Evolutionary conservation across 257 asterid species (phyloP).

Genomic region (Orobanche coerulescens): DNA sequence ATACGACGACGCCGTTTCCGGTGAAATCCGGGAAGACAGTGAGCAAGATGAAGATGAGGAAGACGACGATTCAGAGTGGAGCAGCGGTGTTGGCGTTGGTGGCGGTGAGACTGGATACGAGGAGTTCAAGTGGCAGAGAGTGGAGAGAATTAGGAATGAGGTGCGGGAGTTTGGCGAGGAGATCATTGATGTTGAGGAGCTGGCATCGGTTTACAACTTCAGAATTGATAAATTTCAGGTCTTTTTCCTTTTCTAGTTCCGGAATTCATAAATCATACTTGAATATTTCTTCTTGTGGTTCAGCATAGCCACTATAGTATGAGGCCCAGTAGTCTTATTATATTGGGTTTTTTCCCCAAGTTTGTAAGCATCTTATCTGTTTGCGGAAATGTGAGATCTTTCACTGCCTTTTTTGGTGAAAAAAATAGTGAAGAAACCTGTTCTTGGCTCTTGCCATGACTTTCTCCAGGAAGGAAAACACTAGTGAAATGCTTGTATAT

Average conservation of each 20-base stretch:
- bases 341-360: background rate
- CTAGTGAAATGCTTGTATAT: background rate
- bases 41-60: slow-evolving; percentile 42
- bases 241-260: background rate
- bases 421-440: background rate
- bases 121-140: slow-evolving; percentile 89
- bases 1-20: slow-evolving; percentile 48
- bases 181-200: slow-evolving; percentile 74
- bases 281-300: background rate
- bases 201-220: slow-evolving; percentile 74
- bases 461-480: background rate
- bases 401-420: background rate
- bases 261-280: background rate
- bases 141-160: slow-evolving; percentile 72
- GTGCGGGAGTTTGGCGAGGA: slow-evolving; percentile 84
- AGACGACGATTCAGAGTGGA: slow-evolving; percentile 30
- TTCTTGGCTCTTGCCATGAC: background rate
- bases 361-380: slow-evolving; percentile 9
- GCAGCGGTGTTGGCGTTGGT: slow-evolving; percentile 14
- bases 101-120: slow-evolving; percentile 39
- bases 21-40: slow-evolving; percentile 31
- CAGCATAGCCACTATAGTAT: background rate
- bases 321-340: background rate
- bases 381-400: slow-evolving; percentile 9
- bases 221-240: slow-evolving; percentile 97